A percentile compares a stretch with the other conserved stretches of the same genome.
phyloP scores from a whole-genome alignment of 768 basidiomycete genomes.

The Suillus americanus region DNA sequence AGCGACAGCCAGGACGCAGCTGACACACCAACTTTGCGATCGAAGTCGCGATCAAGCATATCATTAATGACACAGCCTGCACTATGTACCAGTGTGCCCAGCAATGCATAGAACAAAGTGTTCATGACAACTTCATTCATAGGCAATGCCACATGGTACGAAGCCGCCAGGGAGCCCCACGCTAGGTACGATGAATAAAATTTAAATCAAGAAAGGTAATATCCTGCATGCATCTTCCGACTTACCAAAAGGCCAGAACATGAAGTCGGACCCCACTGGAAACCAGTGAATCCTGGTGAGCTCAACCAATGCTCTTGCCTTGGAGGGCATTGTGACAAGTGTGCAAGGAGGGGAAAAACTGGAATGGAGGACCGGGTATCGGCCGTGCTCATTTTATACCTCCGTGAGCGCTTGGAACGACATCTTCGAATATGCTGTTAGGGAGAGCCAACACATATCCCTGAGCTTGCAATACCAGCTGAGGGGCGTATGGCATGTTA shows the following conservation, averaged over 20 bases:
- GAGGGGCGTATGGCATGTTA: no score
- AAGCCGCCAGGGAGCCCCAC: background rate
- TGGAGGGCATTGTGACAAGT: background rate
- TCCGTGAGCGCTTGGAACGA: no score
- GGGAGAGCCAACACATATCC: no score
- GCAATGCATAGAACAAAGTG: conserved; percentile 1
- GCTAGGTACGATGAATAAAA: background rate
- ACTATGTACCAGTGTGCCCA: conserved; percentile 32
- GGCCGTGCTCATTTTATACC: background rate
- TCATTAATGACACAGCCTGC: conserved; percentile 59
- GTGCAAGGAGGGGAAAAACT: background rate
- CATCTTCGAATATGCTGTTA: no score
- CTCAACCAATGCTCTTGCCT: background rate
- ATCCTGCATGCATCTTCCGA: background rate
- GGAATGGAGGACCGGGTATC: background rate
- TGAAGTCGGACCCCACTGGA: background rate
- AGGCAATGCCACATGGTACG: background rate
- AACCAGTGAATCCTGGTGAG: conserved; percentile 2
- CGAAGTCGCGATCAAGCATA: conserved; percentile 52
- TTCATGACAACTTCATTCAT: background rate
- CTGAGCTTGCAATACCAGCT: no score
- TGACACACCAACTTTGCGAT: conserved; percentile 50
- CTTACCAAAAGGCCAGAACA: conserved; percentile 3
- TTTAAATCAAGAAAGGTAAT: background rate
- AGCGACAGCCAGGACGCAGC: background rate